phyloP scores from a whole-genome alignment of 148 eudicot genomes.

The Cornus suecica region DNA sequence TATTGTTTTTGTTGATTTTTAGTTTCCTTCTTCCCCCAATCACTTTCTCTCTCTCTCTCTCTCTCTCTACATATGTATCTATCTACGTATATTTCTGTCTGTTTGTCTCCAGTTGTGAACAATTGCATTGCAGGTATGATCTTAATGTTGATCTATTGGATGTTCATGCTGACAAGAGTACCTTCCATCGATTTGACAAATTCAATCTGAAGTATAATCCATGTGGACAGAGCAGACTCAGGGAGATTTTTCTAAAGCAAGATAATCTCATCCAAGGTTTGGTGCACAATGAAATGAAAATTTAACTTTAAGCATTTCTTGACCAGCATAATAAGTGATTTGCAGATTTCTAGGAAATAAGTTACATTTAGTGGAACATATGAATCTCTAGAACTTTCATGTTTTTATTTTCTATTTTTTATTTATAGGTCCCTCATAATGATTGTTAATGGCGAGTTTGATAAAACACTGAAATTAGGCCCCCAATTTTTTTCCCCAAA shows the following conservation, averaged over 20 bases:
- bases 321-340: background rate
- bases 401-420: too few species aligned
- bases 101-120: slow-evolving; percentile 12
- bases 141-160: slow-evolving; percentile 80
- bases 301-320: background rate
- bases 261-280: slow-evolving; percentile 87
- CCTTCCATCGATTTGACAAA: slow-evolving; percentile 83
- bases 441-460: too few species aligned
- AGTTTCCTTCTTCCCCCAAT: background rate
- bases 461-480: too few species aligned
- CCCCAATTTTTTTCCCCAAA: too few species aligned
- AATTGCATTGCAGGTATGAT: slow-evolving; percentile 55
- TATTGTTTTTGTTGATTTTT: slow-evolving; percentile 8
- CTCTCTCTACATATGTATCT: background rate
- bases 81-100: background rate
- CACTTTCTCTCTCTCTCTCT: slow-evolving; percentile 1
- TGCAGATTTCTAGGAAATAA: background rate
- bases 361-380: background rate
- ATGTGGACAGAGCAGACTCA: slow-evolving; percentile 83
- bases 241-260: slow-evolving; percentile 79
- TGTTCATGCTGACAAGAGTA: slow-evolving; percentile 85
- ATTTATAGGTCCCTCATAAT: too few species aligned
- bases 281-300: background rate
- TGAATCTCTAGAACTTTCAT: background rate
- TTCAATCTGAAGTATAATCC: slow-evolving; percentile 91